Evolutionary conservation across 441 rosid species (phyloP).

Genomic region (Cnidoscolus chayamansa): DNA sequence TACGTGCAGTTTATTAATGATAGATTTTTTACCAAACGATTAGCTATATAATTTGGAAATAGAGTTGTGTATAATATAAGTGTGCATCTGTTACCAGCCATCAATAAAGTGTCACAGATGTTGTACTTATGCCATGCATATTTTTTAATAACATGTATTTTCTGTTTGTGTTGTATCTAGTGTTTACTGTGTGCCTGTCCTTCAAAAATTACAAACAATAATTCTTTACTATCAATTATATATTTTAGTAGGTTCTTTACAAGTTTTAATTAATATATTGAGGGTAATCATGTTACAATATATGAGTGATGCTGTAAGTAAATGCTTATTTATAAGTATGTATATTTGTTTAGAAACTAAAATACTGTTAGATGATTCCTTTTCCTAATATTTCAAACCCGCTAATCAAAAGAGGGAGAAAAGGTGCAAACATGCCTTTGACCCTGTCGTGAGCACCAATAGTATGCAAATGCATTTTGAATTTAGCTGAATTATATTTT

Average conservation of each 20-base stretch:
- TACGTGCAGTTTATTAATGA: not conserved
- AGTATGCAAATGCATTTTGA: conserved; percentile 3
- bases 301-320: not conserved
- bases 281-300: not conserved
- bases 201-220: not conserved
- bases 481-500: conserved; percentile 23
- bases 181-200: not conserved
- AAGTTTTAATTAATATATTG: not conserved
- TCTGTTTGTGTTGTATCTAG: not conserved
- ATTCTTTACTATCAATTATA: not conserved
- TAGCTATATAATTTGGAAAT: not conserved
- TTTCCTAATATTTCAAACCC: not conserved
- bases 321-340: not conserved
- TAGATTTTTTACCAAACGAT: not conserved
- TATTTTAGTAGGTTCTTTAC: not conserved
- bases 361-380: not conserved
- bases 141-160: not conserved
- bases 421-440: not conserved
- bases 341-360: not conserved
- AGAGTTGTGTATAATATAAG: not conserved
- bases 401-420: not conserved
- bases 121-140: conserved; percentile 9
- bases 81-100: not conserved
- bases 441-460: conserved; percentile 5
- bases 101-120: not conserved